A percentile compares a stretch with the other conserved stretches of the same genome.
Conservation (phyloP, 352 stramenopile genomes). For the Thalassiosira mediterranea region DNA sequence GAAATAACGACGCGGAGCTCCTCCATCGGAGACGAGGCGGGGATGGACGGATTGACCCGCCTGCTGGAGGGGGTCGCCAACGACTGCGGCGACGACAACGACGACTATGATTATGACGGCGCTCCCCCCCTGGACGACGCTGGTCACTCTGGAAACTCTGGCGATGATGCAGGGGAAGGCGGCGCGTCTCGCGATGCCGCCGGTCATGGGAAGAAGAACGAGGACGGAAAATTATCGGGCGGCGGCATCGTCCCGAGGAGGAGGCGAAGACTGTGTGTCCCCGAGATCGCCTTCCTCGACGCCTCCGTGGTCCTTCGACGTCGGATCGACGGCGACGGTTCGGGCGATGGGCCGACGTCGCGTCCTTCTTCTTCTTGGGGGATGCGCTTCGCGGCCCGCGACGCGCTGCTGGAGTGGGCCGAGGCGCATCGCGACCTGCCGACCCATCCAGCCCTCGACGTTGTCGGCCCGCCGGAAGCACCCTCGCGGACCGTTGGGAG, state of each 20-base stretch:
- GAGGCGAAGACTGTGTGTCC: constrained; percentile 54
- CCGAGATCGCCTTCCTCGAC: constrained; percentile 73
- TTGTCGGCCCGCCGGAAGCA: not conserved
- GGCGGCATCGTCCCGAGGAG: too few species aligned
- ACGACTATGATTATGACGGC: too few species aligned
- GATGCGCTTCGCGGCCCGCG: constrained; percentile 50
- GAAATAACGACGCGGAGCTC: constrained; percentile 49
- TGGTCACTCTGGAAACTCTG: not conserved
- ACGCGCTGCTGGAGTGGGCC: constrained; percentile 65
- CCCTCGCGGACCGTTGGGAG: not conserved
- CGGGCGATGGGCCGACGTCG: constrained; percentile 10
- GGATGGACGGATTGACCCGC: constrained; percentile 36
- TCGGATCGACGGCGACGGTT: not conserved
- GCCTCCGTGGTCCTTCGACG: constrained; percentile 53
- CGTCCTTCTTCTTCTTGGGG: not conserved
- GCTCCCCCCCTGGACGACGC: too few species aligned
- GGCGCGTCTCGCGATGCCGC: too few species aligned
- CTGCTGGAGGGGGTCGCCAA: constrained; percentile 39
- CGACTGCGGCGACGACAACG: not conserved
- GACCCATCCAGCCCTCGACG: not conserved
- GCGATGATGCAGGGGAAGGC: not conserved
- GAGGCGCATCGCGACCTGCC: constrained; percentile 53
- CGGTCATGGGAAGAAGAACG: too few species aligned
- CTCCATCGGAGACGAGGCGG: constrained; percentile 33
- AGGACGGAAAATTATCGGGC: not conserved